These are phyloP conservation scores for Zarea fungicola DNA, from an alignment of 2,329 filamentous ascomycete genomes.

Conservation along the genomic window DNA sequence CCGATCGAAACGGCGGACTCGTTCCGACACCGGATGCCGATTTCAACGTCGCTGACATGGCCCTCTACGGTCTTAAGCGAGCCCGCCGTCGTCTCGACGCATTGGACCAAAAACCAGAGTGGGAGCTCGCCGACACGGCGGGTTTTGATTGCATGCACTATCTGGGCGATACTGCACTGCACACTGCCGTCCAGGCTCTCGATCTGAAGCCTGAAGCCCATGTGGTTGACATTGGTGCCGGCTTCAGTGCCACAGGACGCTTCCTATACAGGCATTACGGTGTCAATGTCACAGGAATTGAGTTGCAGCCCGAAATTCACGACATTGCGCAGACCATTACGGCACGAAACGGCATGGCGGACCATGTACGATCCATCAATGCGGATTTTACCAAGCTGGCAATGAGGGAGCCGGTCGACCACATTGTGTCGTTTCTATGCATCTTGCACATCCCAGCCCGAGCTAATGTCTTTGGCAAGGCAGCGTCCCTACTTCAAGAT, in stretches of 20 bases:
- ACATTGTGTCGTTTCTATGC: conserved; percentile 20
- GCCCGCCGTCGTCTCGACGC: not conserved
- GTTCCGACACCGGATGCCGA: not conserved
- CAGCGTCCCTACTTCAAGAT: conserved; percentile 10
- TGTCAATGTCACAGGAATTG: conserved; percentile 16
- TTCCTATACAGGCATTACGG: conserved; percentile 17
- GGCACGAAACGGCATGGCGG: conserved; percentile 8
- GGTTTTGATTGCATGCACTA: conserved; percentile 22
- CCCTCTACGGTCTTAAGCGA: conserved; percentile 1
- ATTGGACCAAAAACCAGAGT: conserved; percentile 14
- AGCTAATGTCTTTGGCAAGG: conserved; percentile 15
- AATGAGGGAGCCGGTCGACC: conserved; percentile 14
- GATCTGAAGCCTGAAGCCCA: conserved; percentile 13
- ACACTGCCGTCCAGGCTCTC: conserved; percentile 15
- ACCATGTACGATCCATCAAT: conserved; percentile 15
- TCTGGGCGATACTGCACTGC: conserved; percentile 18
- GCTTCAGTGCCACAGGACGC: conserved; percentile 20
- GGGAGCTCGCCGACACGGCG: conserved; percentile 17
- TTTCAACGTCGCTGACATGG: conserved; percentile 10
- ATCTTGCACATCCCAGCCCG: conserved; percentile 18
- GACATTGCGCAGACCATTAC: conserved; percentile 17
- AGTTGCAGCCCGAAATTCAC: conserved; percentile 20
- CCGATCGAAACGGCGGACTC: not conserved
- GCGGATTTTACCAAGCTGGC: conserved; percentile 15
- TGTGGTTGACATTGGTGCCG: conserved; percentile 19